A percentile compares a stretch with the other conserved stretches of the same genome.
phyloP scores from a whole-genome alignment of 306 rosid species.

The Abrus precatorius region DNA sequence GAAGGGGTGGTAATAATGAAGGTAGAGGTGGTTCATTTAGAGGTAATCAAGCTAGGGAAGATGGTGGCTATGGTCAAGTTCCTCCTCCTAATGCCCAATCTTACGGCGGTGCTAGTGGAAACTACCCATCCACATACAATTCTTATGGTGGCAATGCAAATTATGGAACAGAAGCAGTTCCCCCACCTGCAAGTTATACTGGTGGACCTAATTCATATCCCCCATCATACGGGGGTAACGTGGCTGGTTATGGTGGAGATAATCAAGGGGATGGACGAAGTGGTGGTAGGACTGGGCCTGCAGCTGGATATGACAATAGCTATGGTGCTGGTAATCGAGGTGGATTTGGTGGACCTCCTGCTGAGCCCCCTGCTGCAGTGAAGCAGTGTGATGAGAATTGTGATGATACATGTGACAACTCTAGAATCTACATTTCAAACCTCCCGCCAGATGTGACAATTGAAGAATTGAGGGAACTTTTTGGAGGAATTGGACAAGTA shows the following conservation, averaged over 20 bases:
- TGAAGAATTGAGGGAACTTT: constrained; percentile 89
- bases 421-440: constrained; percentile 97
- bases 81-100: constrained; percentile 73
- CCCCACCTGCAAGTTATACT: constrained; percentile 88
- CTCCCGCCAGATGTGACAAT: constrained; percentile 90
- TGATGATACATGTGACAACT: constrained; percentile 87
- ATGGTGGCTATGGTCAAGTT: constrained; percentile 78
- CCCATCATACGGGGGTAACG: constrained; percentile 82
- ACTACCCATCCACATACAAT: constrained; percentile 64
- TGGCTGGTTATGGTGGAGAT: constrained; percentile 74
- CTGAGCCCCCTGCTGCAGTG: constrained; percentile 75
- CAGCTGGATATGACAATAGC: constrained; percentile 63
- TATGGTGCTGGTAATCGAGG: constrained; percentile 72
- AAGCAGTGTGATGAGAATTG: constrained; percentile 96
- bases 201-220: constrained; percentile 89
- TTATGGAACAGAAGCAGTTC: constrained; percentile 93
- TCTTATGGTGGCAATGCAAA: constrained; percentile 65
- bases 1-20: constrained; percentile 54
- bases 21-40: constrained; percentile 69
- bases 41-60: constrained; percentile 83
- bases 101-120: constrained; percentile 71
- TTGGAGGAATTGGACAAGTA: constrained; percentile 99
- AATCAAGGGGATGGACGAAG: constrained; percentile 62
- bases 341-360: constrained; percentile 74
- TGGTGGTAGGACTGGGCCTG: constrained; percentile 71